Base-by-base conservation (phyloP, 345 rosid species). In the Geranium brycei region DNA sequence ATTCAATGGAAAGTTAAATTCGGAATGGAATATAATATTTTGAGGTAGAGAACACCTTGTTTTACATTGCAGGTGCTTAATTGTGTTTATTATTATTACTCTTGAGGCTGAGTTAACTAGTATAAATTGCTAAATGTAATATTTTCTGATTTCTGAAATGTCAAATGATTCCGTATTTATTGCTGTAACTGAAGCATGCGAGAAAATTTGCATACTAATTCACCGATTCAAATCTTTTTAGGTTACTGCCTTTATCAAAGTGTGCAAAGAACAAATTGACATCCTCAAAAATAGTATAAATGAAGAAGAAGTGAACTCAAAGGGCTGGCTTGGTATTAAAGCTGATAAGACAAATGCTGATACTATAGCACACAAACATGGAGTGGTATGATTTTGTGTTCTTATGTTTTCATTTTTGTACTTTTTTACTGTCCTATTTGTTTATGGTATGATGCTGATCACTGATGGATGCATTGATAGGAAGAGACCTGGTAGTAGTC, bases 361-460 rank as follows among this genome's bases (percentile, higher is more conserved):
- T 76, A 84, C 92, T 14, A 69, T 87, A 69, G 93, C 96, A 47
- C 97, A 91, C 76, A 85, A 91, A 77, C 95, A 88, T 76, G 99
- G 99, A 61, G 99, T 86, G 96, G 96, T 93, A 84, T 72, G 83
- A 51, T 59, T 67, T 12, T 51, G 1, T 61, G 38, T 5, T 57
- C 41, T 10, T 19, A 55, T 57, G 32, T 19, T 59, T 19, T 19
- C 31, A 19, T 19, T 64, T 31, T 13, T 59, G 47, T 30, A 7
- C 6, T 31, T 57, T 11, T 61, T 17, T 47, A 8, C 51, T 40
- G 19, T 68, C 51, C 30, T 31, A 55, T 2, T 40, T 17, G 66
- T 35, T 60, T 16, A 60, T 61, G 30, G 60, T 47, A 47, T 2
- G 53, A 47, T 47, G 3, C 3, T 7, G 53, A 8, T 47, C 53